Conservation (phyloP, 129 eudicot species). For the Mikania micrantha region DNA sequence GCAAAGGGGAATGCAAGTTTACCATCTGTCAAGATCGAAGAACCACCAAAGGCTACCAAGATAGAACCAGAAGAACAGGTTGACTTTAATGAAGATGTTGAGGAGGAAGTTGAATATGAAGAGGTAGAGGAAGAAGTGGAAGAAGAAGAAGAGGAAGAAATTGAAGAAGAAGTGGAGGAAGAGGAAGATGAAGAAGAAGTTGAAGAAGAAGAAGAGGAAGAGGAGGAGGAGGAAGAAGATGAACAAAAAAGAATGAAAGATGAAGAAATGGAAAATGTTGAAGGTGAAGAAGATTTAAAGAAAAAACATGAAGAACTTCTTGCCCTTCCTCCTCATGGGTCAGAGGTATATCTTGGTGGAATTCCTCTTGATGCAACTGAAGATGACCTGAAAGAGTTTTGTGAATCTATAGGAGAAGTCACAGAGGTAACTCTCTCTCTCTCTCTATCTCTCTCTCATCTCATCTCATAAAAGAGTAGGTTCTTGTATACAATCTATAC, state of each 20-base stretch:
- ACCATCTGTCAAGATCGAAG: slow-evolving; percentile 38
- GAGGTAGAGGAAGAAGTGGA: slow-evolving; percentile 82
- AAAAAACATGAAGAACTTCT: slow-evolving; percentile 78
- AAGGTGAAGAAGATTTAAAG: slow-evolving; percentile 37
- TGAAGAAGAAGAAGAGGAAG: slow-evolving; percentile 44
- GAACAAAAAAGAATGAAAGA: slow-evolving; percentile 21
- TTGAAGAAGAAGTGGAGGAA: slow-evolving; percentile 54
- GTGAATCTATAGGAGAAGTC: slow-evolving; percentile 90
- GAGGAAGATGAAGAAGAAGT: no score
- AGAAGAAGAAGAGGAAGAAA: slow-evolving; percentile 65
- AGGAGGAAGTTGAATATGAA: slow-evolving; percentile 87
- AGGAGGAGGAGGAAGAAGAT: slow-evolving; percentile 29
- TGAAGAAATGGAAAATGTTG: slow-evolving; percentile 40
- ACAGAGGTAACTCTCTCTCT: slow-evolving; percentile 54
- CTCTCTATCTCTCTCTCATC: no score
- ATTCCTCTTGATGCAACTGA: slow-evolving; percentile 70
- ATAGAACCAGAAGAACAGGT: slow-evolving; percentile 63
- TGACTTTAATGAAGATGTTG: slow-evolving; percentile 52
- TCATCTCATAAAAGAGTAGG: not conserved
- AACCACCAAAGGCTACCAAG: slow-evolving; percentile 34
- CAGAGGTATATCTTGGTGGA: slow-evolving; percentile 93
- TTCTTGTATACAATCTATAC: not conserved
- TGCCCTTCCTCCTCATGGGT: slow-evolving; percentile 96
- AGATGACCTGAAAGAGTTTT: slow-evolving; percentile 63
- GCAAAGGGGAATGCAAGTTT: slow-evolving; percentile 21